Conservation (phyloP, 257 asterid genomes). For the Nyctanthes arbortristis region DNA sequence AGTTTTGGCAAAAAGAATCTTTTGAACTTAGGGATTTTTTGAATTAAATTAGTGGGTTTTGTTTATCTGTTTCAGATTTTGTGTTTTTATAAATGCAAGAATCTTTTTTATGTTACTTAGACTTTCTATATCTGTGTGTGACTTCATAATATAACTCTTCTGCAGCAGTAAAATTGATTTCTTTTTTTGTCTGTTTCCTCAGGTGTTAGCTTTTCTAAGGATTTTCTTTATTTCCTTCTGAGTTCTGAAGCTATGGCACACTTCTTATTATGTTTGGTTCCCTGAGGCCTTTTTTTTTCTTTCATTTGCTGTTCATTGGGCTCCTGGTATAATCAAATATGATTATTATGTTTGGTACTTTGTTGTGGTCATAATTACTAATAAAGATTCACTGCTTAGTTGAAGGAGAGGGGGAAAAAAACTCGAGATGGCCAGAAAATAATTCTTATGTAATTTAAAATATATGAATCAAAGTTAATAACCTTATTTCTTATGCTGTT, state of each 20-base stretch:
- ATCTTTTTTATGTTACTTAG: too few species aligned
- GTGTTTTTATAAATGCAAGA: not conserved
- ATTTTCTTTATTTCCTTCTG: constrained; percentile 1
- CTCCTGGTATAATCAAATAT: not conserved
- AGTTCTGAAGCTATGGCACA: not conserved
- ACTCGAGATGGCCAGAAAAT: too few species aligned
- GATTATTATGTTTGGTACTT: not conserved
- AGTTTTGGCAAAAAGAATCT: not conserved
- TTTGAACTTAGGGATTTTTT: not conserved
- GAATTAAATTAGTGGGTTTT: not conserved
- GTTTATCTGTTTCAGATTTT: not conserved
- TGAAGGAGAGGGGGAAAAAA: not conserved
- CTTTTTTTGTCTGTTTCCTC: not conserved
- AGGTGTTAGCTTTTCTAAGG: not conserved
- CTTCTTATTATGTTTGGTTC: constrained; percentile 4
- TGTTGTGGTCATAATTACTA: not conserved
- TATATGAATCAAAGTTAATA: not conserved
- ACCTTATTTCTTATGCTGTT: not conserved
- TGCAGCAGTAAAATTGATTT: not conserved
- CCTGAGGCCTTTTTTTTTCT: not conserved
- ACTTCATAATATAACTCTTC: too few species aligned
- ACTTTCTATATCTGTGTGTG: too few species aligned
- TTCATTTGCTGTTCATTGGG: not conserved
- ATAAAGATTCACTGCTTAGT: not conserved
- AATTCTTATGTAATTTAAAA: too few species aligned